Evolutionary conservation across 441 rosid species (phyloP).

Genomic region (Biscutella laevigata): DNA sequence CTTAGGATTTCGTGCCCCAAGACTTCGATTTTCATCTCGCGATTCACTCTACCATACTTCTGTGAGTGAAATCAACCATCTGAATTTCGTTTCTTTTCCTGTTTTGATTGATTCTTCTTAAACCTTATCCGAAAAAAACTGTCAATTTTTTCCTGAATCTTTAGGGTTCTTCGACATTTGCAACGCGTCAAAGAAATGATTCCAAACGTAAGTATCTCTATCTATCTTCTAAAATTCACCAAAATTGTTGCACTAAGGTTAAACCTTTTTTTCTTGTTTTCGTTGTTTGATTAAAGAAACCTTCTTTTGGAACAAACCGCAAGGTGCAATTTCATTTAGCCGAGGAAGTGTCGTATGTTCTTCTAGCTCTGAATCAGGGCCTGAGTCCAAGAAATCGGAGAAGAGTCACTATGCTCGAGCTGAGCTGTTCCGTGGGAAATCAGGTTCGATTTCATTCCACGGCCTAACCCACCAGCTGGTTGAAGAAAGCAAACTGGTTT

Average conservation of each 20-base stretch:
- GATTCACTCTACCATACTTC: slow-evolving; percentile 1
- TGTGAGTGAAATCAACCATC: slow-evolving; percentile 27
- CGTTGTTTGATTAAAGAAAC: slow-evolving; percentile 17
- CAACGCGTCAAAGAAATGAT: slow-evolving; percentile 7
- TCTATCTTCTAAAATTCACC: neutral
- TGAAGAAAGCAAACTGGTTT: slow-evolving; percentile 58
- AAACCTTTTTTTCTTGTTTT: neutral
- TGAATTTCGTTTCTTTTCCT: neutral
- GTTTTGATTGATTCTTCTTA: neutral
- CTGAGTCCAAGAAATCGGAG: slow-evolving; percentile 8
- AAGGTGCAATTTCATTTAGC: slow-evolving; percentile 14
- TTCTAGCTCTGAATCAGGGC: slow-evolving; percentile 28
- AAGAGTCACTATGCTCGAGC: slow-evolving; percentile 25
- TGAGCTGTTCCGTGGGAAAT: slow-evolving; percentile 65
- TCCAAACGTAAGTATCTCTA: slow-evolving; percentile 25
- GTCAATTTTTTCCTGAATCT: slow-evolving; percentile 4
- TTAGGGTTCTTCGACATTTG: slow-evolving; percentile 27
- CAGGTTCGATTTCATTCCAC: slow-evolving; percentile 67
- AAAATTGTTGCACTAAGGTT: neutral
- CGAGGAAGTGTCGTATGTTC: slow-evolving; percentile 25
- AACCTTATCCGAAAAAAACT: neutral
- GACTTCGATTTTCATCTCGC: slow-evolving; percentile 20
- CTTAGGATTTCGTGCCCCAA: slow-evolving; percentile 32
- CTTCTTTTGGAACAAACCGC: slow-evolving; percentile 19
- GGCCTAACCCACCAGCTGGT: slow-evolving; percentile 66